Evolutionary conservation across 306 rosid species (phyloP), one percentile per base, ranked within the genome.

Genomic region (Argentina anserina): DNA sequence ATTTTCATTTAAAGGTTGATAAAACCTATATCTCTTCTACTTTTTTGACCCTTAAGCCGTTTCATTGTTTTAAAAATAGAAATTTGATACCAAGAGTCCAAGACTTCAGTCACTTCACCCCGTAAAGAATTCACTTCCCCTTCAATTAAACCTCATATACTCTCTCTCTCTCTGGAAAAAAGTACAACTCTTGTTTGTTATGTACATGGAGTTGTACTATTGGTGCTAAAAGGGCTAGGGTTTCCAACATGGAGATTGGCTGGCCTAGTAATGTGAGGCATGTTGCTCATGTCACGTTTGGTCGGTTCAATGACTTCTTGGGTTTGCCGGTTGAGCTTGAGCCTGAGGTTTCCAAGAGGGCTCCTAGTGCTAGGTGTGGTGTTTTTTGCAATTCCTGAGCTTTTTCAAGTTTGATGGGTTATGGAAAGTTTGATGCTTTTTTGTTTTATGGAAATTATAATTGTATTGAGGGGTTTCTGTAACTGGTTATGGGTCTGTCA

Each of bases 261-360:
- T 91, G 93, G 93, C 99, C 97, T 81, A 88, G 96, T 1, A 82
- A 94, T 83, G 99, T 91, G 23, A 83, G 97, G 41, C 97, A 94
- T 67, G 93, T 94, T 25, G 97, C 97, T 28, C 99, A 94, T 82
- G 99, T 94, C 11, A 94, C 99, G 59, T 94, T 94, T 77, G 97
- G 91, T 78, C 94, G 97, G 0, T 94, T 94, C 77, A 88, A 94
- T 86, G 99, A 97, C 25, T 94, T 94, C 78, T 97, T 94, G 75
- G 99, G 99, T 6, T 82, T 94, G 86, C 99, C 99, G 21, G 91
- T 86, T 83, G 97, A 94, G 77, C 89, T 94, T 67, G 97, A 94
- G 84, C 97, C 96, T 8, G 96, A 94, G 65, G 96, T 94, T 31
- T 96, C 99, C 59, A 83, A 86, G 36, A 88, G 97, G 74, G 91